Conservation (phyloP, 208 protist genomes). For the Trichomonas vaginalis region DNA sequence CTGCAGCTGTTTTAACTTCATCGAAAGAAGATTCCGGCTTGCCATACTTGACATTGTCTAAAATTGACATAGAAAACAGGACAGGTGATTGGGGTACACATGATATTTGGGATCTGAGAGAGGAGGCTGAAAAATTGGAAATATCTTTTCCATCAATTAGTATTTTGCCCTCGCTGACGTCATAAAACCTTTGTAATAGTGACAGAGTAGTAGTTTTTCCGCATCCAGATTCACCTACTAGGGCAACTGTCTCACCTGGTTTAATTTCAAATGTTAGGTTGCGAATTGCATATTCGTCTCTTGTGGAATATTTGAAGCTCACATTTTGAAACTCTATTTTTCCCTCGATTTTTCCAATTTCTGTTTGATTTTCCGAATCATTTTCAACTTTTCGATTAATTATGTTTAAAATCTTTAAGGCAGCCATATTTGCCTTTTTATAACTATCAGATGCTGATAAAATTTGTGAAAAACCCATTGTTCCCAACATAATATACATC, state of each 20-base stretch:
- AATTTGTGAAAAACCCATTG: not conserved
- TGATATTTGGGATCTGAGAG: not conserved
- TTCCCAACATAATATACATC: not conserved
- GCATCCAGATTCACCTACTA: not conserved
- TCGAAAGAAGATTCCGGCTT: slow-evolving; percentile 6
- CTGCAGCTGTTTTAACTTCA: slow-evolving; percentile 36
- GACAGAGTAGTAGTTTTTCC: not conserved
- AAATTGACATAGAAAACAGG: slow-evolving; percentile 35
- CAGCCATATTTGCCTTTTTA: not conserved
- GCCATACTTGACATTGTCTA: slow-evolving; percentile 41
- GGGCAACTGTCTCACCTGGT: not conserved
- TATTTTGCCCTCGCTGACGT: not conserved
- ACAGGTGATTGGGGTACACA: slow-evolving; percentile 32
- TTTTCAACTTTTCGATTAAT: not conserved
- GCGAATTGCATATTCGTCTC: not conserved
- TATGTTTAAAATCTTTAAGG: not conserved
- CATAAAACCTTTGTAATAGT: not conserved
- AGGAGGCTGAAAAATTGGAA: not conserved
- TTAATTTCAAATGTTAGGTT: not conserved
- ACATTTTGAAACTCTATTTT: slow-evolving; percentile 6
- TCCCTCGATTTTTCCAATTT: not conserved
- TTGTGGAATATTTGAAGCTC: not conserved
- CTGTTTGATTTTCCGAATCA: not conserved
- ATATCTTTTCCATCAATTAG: not conserved
- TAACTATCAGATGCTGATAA: not conserved